These are phyloP conservation scores for Seiridium unicorne DNA, from an alignment of 2,329 filamentous ascomycete genomes.

Conservation along the genomic window DNA sequence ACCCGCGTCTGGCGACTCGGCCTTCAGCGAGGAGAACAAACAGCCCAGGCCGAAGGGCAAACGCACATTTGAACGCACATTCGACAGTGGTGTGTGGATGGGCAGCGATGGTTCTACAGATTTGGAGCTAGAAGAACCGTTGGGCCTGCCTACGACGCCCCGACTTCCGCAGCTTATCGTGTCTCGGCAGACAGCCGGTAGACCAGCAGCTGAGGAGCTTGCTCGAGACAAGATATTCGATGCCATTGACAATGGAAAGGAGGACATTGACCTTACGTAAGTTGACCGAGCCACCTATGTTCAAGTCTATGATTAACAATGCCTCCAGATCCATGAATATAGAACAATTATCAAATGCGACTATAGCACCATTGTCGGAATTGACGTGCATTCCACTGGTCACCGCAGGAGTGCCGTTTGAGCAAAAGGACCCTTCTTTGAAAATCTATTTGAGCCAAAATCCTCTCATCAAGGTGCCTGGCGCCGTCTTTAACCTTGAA, in stretches of 20 bases:
- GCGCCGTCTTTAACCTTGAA: conserved; percentile 59
- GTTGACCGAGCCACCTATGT: conserved; percentile 22
- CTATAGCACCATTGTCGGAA: conserved; percentile 54
- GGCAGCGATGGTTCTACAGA: conserved; percentile 54
- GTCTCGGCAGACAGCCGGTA: conserved; percentile 17
- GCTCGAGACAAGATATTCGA: conserved; percentile 45
- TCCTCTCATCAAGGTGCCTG: conserved; percentile 52
- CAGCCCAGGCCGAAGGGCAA: conserved; percentile 38
- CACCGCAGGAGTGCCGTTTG: conserved; percentile 56
- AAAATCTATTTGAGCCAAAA: conserved; percentile 64
- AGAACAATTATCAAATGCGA: conserved; percentile 52
- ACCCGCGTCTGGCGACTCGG: conserved; percentile 48
- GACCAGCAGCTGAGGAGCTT: conserved; percentile 39
- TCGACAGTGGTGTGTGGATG: conserved; percentile 70
- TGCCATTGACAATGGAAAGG: conserved; percentile 57
- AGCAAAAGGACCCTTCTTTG: conserved; percentile 55
- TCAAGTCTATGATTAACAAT: not conserved
- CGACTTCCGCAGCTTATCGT: conserved; percentile 37
- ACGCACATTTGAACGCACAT: conserved; percentile 55
- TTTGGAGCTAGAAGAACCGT: conserved; percentile 41
- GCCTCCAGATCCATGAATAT: conserved; percentile 42
- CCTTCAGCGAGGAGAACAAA: conserved; percentile 36
- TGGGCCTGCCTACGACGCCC: conserved; percentile 30
- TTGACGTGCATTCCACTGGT: conserved; percentile 55
- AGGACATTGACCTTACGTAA: conserved; percentile 62